Evolutionary conservation across 305 asterid genomes (phyloP).

Genomic region (Solanum aculeatissimum): DNA sequence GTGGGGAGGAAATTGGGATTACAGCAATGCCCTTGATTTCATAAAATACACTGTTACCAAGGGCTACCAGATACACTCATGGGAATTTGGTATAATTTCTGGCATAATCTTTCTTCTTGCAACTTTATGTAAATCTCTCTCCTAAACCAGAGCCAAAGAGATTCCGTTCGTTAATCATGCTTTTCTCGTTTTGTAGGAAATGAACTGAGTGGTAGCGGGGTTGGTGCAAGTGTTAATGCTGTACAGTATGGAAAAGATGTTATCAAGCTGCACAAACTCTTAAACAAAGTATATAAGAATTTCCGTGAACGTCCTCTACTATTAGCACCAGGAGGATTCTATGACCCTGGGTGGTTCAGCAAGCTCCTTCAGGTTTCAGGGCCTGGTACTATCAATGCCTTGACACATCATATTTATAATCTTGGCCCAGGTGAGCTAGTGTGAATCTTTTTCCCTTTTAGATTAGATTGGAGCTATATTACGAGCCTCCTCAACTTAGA

Average conservation of each 20-base stretch:
- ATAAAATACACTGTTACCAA: slow-evolving; percentile 64
- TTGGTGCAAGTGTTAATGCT: slow-evolving; percentile 70
- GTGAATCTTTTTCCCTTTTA: background rate
- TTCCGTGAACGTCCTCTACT: slow-evolving; percentile 34
- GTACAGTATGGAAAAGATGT: slow-evolving; percentile 70
- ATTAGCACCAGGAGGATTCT: slow-evolving; percentile 94
- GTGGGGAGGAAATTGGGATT: slow-evolving; percentile 84
- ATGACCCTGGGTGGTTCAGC: slow-evolving; percentile 62
- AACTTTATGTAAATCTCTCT: background rate
- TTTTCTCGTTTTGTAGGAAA: slow-evolving; percentile 42
- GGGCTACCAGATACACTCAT: slow-evolving; percentile 59
- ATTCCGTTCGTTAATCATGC: background rate
- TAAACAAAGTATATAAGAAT: slow-evolving; percentile 34
- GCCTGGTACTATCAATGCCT: slow-evolving; percentile 32
- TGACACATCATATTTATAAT: slow-evolving; percentile 82
- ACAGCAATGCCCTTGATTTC: slow-evolving; percentile 65
- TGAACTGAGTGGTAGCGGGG: slow-evolving; percentile 75
- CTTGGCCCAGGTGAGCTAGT: slow-evolving; percentile 58
- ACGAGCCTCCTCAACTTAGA: background rate
- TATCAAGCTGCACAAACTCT: slow-evolving; percentile 31
- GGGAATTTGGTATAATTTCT: slow-evolving; percentile 74
- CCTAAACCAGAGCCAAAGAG: background rate
- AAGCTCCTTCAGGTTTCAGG: slow-evolving; percentile 64
- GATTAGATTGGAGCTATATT: background rate
- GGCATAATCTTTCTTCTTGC: background rate